A percentile compares a stretch with the other conserved stretches of the same genome.
Conservation (phyloP, 106 monocot species). For the Platanthera guangdongensis region DNA sequence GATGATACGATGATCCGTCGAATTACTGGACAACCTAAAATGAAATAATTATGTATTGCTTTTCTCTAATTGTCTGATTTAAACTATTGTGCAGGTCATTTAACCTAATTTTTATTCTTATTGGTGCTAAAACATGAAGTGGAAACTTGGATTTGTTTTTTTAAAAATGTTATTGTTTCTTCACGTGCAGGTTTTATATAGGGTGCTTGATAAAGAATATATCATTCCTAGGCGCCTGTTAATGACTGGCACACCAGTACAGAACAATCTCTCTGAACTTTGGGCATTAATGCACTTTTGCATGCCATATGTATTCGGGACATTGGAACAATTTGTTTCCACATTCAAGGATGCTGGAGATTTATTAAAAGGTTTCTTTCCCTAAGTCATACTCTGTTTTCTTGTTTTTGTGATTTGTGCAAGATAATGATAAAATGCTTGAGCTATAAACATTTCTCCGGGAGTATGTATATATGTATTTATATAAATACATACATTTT, state of each 20-base stretch:
- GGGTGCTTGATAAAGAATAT: conserved; percentile 61
- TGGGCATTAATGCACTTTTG: conserved; percentile 99
- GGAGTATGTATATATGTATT: too few species aligned
- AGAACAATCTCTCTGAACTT: conserved; percentile 86
- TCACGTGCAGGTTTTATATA: conserved; percentile 74
- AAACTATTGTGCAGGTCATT: neutral
- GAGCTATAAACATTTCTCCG: too few species aligned
- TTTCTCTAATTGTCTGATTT: neutral
- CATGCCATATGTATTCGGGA: conserved; percentile 81
- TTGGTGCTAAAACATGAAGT: neutral
- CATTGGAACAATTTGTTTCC: conserved; percentile 67
- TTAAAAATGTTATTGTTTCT: neutral
- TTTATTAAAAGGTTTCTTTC: conserved; percentile 34
- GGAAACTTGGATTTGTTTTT: neutral
- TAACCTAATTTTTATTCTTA: neutral
- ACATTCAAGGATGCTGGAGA: conserved; percentile 52
- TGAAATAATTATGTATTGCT: neutral
- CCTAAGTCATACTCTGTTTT: neutral
- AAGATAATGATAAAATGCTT: neutral
- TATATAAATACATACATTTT: too few species aligned
- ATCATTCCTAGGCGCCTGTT: conserved; percentile 86
- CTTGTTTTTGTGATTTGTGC: neutral
- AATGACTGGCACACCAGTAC: conserved; percentile 94
- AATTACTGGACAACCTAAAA: neutral
- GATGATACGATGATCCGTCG: neutral